A percentile compares a stretch with the other conserved stretches of the same genome.
Conservation (phyloP, 2,329 filamentous ascomycete genomes). For the Sarocladium kiliense region DNA sequence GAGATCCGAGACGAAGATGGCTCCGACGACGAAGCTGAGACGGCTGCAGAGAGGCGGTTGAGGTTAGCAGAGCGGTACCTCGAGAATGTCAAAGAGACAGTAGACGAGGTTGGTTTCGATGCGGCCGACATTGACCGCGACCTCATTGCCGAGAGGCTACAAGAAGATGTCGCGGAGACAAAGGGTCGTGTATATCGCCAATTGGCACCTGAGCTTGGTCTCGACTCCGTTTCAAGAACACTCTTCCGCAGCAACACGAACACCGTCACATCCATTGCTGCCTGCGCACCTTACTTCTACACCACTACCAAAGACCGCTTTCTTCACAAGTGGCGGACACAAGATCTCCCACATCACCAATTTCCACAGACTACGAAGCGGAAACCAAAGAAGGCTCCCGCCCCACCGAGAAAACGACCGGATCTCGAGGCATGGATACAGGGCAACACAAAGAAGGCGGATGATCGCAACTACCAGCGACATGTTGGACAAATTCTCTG, state of each 20-base stretch:
- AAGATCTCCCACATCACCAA: conserved; percentile 57
- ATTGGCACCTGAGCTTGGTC: conserved; percentile 68
- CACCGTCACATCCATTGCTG: conserved; percentile 72
- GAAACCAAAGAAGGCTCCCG: conserved; percentile 52
- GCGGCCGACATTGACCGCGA: conserved; percentile 91
- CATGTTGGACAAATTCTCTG: conserved; percentile 77
- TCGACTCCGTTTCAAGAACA: conserved; percentile 60
- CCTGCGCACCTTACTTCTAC: conserved; percentile 76
- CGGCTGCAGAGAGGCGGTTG: conserved; percentile 80
- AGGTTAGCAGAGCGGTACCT: conserved; percentile 89
- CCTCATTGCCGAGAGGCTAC: conserved; percentile 80
- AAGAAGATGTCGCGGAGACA: conserved; percentile 86
- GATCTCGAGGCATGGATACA: conserved; percentile 58
- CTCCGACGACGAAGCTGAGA: conserved; percentile 77
- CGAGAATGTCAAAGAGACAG: conserved; percentile 79
- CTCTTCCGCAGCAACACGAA: conserved; percentile 76
- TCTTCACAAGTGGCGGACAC: conserved; percentile 85
- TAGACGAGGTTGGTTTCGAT: conserved; percentile 80
- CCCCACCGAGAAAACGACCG: conserved; percentile 56
- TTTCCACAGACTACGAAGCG: conserved; percentile 53
- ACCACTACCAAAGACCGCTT: conserved; percentile 81
- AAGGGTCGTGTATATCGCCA: conserved; percentile 86
- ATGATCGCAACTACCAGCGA: conserved; percentile 64
- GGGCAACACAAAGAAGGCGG: conserved; percentile 54
- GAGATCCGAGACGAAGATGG: conserved; percentile 32